Base-by-base conservation (phyloP, 2,329 filamentous ascomycete species). In the Ciborinia camelliae region DNA sequence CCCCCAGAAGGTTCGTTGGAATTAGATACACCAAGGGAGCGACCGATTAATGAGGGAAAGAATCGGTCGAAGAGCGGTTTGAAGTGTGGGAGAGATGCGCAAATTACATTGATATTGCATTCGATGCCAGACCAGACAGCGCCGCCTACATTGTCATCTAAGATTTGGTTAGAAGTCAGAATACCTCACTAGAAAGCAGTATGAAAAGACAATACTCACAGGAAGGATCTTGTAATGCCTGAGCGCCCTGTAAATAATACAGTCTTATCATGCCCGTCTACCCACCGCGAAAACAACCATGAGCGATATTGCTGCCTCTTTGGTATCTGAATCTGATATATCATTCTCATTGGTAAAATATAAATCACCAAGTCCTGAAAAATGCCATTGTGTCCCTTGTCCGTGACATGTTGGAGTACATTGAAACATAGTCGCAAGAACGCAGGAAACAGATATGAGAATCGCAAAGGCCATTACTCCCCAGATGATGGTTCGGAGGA, bases 51-150 rank as follows among this genome's bases (percentile, higher is more conserved):
- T n/a, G 32, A 26, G 3, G 51, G 61, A 12, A 63, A 45, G 41
- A 50, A 63, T 9, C 50, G 51, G 15, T 63, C 61, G 39, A 63
- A 48, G 20, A 63, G 61, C 5, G 61, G 61, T 32, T 63, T 63
- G 51, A 63, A 57, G 30, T 57, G 61, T 14, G 62, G 62, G 18
- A 64, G 35, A 20, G 53, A 64, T 15, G 62, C 54, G 32, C 62
- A 64, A 7, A 64, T 47, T 14, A 64, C 48, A 4, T 54, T 54
- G 7, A 64, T 59, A 8, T 64, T 64, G 20, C 43, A 64, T 53
- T 64, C 62, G 26, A 59, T 59, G 45, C 26, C n/a, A 1, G 62
- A 58, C 62, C 53, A 64, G 28, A 59, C 12, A 7, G 62, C 52
- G 10, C 45, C 37, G 28, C 62, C 53, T 15, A 43, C 26, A 59